A percentile compares a stretch with the other conserved stretches of the same genome.
These are phyloP conservation scores for Nakazawaea holstii DNA, from an alignment of 805 yeast genomes.

Conservation along the genomic window DNA sequence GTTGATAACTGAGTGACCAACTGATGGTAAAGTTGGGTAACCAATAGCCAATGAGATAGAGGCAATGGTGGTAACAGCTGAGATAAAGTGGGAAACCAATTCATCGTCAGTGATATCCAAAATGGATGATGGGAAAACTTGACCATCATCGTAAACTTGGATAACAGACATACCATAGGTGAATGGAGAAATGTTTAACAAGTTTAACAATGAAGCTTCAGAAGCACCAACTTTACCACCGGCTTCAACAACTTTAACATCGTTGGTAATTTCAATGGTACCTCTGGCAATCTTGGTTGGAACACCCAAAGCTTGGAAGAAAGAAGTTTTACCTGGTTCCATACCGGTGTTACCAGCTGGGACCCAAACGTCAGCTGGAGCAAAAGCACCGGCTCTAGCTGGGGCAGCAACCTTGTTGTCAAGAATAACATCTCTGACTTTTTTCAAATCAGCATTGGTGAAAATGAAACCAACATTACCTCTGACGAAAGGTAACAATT, in stretches of 20 bases:
- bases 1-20: slow-evolving; percentile 98
- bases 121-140: slow-evolving; percentile 93
- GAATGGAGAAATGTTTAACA: slow-evolving; percentile 99
- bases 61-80: slow-evolving; percentile 92
- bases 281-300: slow-evolving; percentile 99
- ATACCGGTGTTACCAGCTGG: slow-evolving; percentile 99
- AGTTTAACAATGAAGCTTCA: slow-evolving; percentile 97
- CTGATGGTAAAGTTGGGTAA: slow-evolving; percentile 99
- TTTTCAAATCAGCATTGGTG: slow-evolving; percentile 94
- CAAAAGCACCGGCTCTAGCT: slow-evolving; percentile 99
- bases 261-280: slow-evolving; percentile 98
- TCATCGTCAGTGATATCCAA: slow-evolving; percentile 98
- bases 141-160: slow-evolving; percentile 98
- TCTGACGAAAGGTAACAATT: slow-evolving; percentile 86
- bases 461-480: slow-evolving; percentile 99
- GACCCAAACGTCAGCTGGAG: slow-evolving; percentile 96
- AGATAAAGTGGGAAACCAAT: slow-evolving; percentile 84
- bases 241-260: slow-evolving; percentile 89
- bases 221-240: slow-evolving; percentile 95
- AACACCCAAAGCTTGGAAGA: slow-evolving; percentile 99
- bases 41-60: slow-evolving; percentile 95
- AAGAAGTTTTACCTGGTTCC: slow-evolving; percentile 99
- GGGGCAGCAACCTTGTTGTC: slow-evolving; percentile 99
- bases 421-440: slow-evolving; percentile 81
- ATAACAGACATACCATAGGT: slow-evolving; percentile 96